Evolutionary conservation across 1,139 yeast genomes (phyloP), one percentile per base, ranked within the genome.

Genomic region (Saccharomyces hybrid): DNA sequence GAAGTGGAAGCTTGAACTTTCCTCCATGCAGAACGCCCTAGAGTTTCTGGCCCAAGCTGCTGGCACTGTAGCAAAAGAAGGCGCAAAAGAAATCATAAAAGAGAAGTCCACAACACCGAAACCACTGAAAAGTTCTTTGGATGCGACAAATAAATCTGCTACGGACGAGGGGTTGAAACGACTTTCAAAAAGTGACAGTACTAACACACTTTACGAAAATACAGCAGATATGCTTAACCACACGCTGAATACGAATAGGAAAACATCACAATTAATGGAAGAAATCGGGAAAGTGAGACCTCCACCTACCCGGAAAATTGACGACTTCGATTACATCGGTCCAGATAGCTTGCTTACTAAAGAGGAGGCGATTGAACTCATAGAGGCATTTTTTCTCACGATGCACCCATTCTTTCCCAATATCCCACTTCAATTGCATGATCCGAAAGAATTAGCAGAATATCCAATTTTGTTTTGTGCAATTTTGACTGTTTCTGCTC

Each of bases 391-490:
- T 68, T 88, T 88, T 67, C 71, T 81, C 8, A 82, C 89, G 3
- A 79, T 91, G 83, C 95, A 88, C 67, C 96, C 96, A 1, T 91
- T 83, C 67, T 90, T 86, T 70, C 97, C 97, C 0, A 88, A 84
- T 64, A 79, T 91, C 41, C 96, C 96, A 1, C 74, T 77, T 38
- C 88, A 84, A 58, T 68, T 90, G 48, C 93, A 85, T 55, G 76
- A 81, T 52, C 81, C 88, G 0, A 80, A 80, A 51, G 81, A 79
- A 6, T 71, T 91, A 47, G 83, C 90, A 0, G 85, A 85, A 5
- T 87, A 87, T 70, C 96, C 96, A 0, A 82, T 90, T 58, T 73
- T 90, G 48, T 70, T 90, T 31, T 86, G 95, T 65, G 85, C 96
- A 1, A 83, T 90, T 8, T 73, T 90, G 49, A 86, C 96, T 0